phyloP scores from a whole-genome alignment of 306 rosid species.

The Lupinus albus region DNA sequence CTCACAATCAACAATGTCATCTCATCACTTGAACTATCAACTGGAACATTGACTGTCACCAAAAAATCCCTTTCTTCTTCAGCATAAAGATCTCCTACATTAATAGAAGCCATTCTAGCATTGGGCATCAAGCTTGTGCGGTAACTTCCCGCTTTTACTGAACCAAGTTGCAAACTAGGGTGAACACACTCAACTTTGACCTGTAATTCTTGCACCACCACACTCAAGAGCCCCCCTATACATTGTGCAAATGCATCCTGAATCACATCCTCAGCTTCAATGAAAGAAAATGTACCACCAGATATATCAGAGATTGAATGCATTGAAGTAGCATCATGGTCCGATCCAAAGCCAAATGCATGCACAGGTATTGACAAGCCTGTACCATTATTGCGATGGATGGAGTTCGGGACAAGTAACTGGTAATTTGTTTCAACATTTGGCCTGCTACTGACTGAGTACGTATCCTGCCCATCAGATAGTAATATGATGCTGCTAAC shows the following conservation, averaged over 20 bases:
- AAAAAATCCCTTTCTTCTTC: constrained; percentile 94
- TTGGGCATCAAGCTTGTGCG: constrained; percentile 51
- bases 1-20: constrained; percentile 70
- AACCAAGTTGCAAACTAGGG: constrained; percentile 58
- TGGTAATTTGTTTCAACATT: constrained; percentile 56
- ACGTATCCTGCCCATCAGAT: constrained; percentile 97
- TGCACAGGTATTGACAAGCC: constrained; percentile 87
- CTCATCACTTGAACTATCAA: constrained; percentile 53
- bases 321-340: constrained; percentile 89
- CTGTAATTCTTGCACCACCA: constrained; percentile 82
- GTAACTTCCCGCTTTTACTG: constrained; percentile 83
- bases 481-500: constrained; percentile 85
- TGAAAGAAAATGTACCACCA: constrained; percentile 94
- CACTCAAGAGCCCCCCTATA: constrained; percentile 95
- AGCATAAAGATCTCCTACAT: constrained; percentile 83
- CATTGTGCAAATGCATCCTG: constrained; percentile 99
- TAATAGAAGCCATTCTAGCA: constrained; percentile 66
- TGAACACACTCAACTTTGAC: constrained; percentile 63
- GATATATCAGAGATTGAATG: constrained; percentile 85
- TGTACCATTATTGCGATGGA: constrained; percentile 52
- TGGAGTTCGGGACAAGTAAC: constrained; percentile 74
- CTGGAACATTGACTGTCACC: constrained; percentile 75
- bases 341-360: constrained; percentile 87
- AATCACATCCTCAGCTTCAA: constrained; percentile 87
- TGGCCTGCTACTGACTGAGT: constrained; percentile 58